Base-by-base conservation (phyloP, 306 rosid genomes). In the Hippophae rhamnoides region DNA sequence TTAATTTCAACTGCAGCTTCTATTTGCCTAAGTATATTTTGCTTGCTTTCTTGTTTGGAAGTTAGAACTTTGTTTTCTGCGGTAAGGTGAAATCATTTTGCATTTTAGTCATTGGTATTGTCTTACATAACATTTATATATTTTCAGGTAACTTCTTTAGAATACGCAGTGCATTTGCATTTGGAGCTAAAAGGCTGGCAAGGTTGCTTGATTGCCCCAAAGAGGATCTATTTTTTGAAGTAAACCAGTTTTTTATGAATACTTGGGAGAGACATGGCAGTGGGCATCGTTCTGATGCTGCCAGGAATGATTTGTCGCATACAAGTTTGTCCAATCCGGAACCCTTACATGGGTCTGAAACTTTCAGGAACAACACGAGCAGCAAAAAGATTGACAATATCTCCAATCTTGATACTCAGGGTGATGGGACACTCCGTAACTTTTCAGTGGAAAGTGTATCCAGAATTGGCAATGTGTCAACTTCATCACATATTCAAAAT, bases 231-330 rank as follows among this genome's bases (percentile, higher is more conserved):
- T 57, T 54, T 72, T 69, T 60, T 18, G 99, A 93, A 85, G 85
- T 93, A 73, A 86, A 89, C 71, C 95, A 86, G 58, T 93, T 93
- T 82, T 93, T 93, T 72, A 61, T 75, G 64, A 93, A 93, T 79
- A 93, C 99, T 46, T 93, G 97, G 99, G 94, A 88, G 26, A 82
- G 99, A 69, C 99, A 93, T 80, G 99, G 94, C 57, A 89, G 84
- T 69, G 97, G 97, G 64, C 89, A 86, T 67, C 83, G 99, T 6
- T 97, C 99, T 72, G 99, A 93, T 86, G 97, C 84, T 50, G 95
- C 90, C 54, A 77, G 59, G 74, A 82, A 54, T 63, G 89, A 86
- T 64, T 69, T 86, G 41, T 69, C 65, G 73, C 70, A 6, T 62
- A 54, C 70, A 74, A 77, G 78, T 72, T 76, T 82, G 74, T 82